Evolutionary conservation across 1,139 yeast species (phyloP).

Genomic region (Suhomyces atakaporum): DNA sequence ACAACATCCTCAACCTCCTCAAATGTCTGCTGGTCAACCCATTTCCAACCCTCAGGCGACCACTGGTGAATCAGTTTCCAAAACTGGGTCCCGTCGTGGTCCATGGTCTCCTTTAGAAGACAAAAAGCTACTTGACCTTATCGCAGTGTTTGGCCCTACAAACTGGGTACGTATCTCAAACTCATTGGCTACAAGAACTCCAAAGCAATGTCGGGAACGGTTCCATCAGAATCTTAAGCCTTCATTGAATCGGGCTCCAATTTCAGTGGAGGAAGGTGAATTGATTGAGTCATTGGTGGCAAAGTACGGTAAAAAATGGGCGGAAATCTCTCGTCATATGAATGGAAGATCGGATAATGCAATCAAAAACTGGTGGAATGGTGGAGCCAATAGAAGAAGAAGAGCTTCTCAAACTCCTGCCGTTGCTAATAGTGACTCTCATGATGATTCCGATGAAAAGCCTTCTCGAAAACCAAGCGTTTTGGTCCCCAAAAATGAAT

Average conservation of each 20-base stretch:
- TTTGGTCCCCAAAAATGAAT: not conserved
- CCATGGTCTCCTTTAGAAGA: constrained; percentile 94
- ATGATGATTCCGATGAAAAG: not conserved
- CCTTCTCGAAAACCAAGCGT: constrained; percentile 1
- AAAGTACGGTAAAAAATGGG: constrained; percentile 89
- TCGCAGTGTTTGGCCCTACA: constrained; percentile 75
- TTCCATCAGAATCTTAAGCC: constrained; percentile 93
- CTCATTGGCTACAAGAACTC: constrained; percentile 73
- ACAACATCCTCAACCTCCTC: constrained; percentile 1
- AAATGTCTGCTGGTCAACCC: constrained; percentile 2
- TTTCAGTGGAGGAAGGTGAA: constrained; percentile 81
- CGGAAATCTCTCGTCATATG: constrained; percentile 85
- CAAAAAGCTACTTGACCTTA: constrained; percentile 66
- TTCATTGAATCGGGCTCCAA: constrained; percentile 76
- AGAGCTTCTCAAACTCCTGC: constrained; percentile 35
- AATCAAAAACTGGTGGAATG: constrained; percentile 96
- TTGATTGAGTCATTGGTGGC: constrained; percentile 77
- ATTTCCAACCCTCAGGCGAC: not conserved
- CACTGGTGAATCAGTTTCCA: constrained; percentile 1
- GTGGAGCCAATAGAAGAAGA: constrained; percentile 80
- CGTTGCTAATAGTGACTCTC: not conserved
- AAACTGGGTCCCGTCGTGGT: constrained; percentile 48
- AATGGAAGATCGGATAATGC: constrained; percentile 90
- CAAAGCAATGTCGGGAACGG: constrained; percentile 90
- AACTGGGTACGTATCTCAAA: constrained; percentile 90